Base-by-base conservation (phyloP, 1,139 yeast species). In the Blastobotrys malaysiensis region DNA sequence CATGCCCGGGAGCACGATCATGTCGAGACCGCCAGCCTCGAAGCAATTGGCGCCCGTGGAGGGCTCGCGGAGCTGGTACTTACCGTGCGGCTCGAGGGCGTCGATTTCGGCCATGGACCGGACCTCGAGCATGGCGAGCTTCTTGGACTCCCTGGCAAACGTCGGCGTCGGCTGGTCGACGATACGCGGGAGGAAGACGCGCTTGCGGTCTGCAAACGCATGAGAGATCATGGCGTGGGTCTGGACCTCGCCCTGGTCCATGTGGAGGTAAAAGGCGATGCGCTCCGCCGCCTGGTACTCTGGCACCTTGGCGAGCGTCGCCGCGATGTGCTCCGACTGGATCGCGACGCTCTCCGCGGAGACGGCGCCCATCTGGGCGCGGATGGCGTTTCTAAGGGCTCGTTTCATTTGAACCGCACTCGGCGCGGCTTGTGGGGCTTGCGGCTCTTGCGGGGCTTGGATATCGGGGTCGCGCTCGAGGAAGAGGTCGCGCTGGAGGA, bases 1-100 rank as follows among this genome's bases (percentile, higher is more conserved):
- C 1, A 93, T 84, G 0, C 96, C 98, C 0, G 98, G 99, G 0
- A 93, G 75, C 1, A 93, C 70, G 7, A 93, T 73, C 24, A 90
- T 64, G 62, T 91, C 97, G 27, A 93, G 69, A 0, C 79, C 83
- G 0, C 66, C 67, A 3, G 54, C 61, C 2, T 61, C 65, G 16
- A 80, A 65, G 48, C 58, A 47, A 48, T 44, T 27, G 20, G 21
- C 14, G 14, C 50, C 49, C 16, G 43, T 11, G 16, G 21, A 45
- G 0, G 98, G 98, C 67, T 91, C 97, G 49, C 80, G 69, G 22
- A 91, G 70, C 39, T 78, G 69, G 66, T 81, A 90, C 55, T 76
- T 79, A 0, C 97, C 97, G 46, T 77, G 78, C 0, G 96, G 96
- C 55, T 70, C 59, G 55, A 90, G 72, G 1, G 62, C 57, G 0